A percentile compares a stretch with the other conserved stretches of the same genome.
phyloP scores from a whole-genome alignment of 441 rosid genomes.

The Bruguiera hainesii region DNA sequence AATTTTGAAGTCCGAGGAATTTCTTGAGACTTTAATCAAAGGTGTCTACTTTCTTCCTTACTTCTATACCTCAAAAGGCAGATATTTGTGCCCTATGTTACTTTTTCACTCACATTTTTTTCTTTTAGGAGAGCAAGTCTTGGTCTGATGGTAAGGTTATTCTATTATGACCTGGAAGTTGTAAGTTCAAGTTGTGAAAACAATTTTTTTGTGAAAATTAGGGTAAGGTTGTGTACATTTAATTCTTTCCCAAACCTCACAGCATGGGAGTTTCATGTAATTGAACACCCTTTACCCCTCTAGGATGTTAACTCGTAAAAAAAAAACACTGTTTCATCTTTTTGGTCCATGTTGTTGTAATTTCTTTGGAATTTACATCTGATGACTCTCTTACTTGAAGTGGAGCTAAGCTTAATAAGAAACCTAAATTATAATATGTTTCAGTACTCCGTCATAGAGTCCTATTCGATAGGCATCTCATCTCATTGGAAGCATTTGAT shows the following conservation, averaged over 20 bases:
- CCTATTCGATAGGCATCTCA: not conserved
- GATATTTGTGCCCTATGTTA: constrained; percentile 1
- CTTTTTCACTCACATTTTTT: not conserved
- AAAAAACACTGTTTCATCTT: no score
- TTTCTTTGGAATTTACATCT: not conserved
- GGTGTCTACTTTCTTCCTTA: constrained; percentile 35
- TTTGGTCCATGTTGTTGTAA: not conserved
- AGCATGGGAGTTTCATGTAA: no score
- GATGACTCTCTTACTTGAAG: not conserved
- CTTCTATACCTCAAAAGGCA: constrained; percentile 3
- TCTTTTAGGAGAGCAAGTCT: not conserved
- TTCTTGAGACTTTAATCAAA: constrained; percentile 76
- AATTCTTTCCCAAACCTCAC: no score
- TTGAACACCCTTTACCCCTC: no score
- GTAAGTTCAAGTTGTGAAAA: no score
- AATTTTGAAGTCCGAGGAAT: constrained; percentile 65
- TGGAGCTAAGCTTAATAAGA: no score
- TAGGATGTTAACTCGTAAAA: no score
- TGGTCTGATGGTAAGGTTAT: no score
- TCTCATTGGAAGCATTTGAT: not conserved
- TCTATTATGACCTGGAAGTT: no score
- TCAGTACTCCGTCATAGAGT: not conserved
- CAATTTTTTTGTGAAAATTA: no score
- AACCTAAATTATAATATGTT: not conserved
- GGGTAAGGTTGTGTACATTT: no score